A percentile compares a stretch with the other conserved stretches of the same genome.
Conservation (phyloP, 1,284 basidiomycete genomes). For the Amylostereum chailletii region DNA sequence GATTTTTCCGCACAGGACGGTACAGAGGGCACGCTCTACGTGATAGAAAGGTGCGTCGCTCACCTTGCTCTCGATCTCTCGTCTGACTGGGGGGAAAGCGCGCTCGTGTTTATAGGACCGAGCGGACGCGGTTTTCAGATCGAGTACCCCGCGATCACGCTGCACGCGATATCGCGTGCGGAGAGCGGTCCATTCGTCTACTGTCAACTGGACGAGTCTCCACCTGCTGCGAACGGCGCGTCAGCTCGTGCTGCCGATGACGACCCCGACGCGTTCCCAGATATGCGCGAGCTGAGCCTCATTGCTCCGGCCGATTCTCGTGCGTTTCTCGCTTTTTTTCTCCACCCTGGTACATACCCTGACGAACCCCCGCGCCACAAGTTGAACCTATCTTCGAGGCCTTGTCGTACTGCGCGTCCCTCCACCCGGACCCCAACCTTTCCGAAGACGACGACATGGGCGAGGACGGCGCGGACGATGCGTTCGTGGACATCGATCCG, state of each 20-base stretch:
- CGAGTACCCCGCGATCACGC: conserved; percentile 76
- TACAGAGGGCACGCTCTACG: conserved; percentile 59
- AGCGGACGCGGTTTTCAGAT: conserved; percentile 69
- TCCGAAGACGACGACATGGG: conserved; percentile 32
- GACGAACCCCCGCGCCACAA: conserved; percentile 22
- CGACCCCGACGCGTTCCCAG: conserved; percentile 35
- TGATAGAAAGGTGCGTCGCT: conserved; percentile 67
- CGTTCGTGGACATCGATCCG: conserved; percentile 46
- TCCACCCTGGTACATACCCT: neutral
- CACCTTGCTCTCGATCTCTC: no score
- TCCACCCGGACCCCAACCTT: conserved; percentile 73
- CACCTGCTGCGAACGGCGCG: conserved; percentile 17
- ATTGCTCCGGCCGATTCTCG: conserved; percentile 53
- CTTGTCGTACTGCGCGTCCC: conserved; percentile 80
- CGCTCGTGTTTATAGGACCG: conserved; percentile 67
- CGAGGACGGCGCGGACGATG: conserved; percentile 45
- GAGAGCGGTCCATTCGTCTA: conserved; percentile 67
- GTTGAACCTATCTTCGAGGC: conserved; percentile 87
- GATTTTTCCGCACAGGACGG: conserved; percentile 42
- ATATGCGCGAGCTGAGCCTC: conserved; percentile 74
- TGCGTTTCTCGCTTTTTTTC: conserved; percentile 29
- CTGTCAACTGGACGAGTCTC: conserved; percentile 77
- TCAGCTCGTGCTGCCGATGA: conserved; percentile 24
- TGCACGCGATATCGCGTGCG: conserved; percentile 80
- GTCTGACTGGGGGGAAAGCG: conserved; percentile 31